phyloP scores from a whole-genome alignment of 495 filamentous ascomycete species.

The Aspergillus diversus region DNA sequence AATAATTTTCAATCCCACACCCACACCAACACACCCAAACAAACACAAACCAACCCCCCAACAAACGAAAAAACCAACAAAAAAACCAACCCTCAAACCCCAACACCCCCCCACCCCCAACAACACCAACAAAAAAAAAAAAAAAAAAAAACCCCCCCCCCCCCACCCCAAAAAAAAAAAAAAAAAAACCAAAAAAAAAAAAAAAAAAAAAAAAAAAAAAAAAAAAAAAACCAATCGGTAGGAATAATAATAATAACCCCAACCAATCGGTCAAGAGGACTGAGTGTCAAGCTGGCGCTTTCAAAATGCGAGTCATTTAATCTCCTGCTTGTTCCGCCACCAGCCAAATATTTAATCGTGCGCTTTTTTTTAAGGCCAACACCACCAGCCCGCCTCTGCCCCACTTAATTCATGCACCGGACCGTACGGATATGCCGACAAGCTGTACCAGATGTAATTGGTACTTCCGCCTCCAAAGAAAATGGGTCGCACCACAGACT shows the following conservation, averaged over 20 bases:
- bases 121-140: too few species aligned
- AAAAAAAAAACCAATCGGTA: neutral
- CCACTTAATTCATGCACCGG: conserved; percentile 41
- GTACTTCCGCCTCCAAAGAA: neutral
- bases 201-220: too few species aligned
- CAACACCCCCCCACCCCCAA: too few species aligned
- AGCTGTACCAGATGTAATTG: conserved; percentile 10
- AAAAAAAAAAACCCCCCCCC: too few species aligned
- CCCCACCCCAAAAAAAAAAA: too few species aligned
- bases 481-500: neutral
- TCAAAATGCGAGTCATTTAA: conserved; percentile 28
- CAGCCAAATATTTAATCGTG: conserved; percentile 13
- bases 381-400: conserved; percentile 13
- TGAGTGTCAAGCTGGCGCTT: neutral
- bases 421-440: conserved; percentile 20
- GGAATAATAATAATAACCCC: neutral
- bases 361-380: conserved; percentile 4
- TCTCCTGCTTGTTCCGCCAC: conserved; percentile 24
- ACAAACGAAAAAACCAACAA: too few species aligned
- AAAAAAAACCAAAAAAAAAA: too few species aligned
- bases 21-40: too few species aligned
- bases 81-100: too few species aligned
- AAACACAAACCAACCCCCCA: too few species aligned
- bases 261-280: neutral
- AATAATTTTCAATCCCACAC: too few species aligned